Evolutionary conservation across 495 filamentous ascomycete genomes (phyloP), one percentile per base, ranked within the genome.

Genomic region (Penicillium paradoxum): DNA sequence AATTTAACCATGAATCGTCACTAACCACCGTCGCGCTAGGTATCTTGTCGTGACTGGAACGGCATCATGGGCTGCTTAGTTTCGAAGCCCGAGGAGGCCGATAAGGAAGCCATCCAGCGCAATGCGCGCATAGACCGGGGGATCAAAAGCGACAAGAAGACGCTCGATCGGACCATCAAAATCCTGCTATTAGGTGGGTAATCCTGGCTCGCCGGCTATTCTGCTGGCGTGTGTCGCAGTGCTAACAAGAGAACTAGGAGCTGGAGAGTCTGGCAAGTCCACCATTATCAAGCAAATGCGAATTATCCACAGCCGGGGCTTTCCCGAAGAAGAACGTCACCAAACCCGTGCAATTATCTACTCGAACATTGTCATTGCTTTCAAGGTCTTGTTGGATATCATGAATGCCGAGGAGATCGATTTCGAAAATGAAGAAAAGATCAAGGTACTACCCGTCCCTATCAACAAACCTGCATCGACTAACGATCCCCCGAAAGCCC

Each of bases 281-380:
- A 98, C 93, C 6, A 91, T 98, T 53, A 81, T 98, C 46, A 98
- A 98, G 76, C 93, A 98, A 78, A 98, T 98, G 93, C 91, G 92
- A 64, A 85, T 98, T 70, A 97, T 98, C 60, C 91, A 98, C 65
- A 86, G 90, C 36, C 82, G 89, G 66, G 93, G 95, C 18, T 97
- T 97, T 69, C 89, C 87, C 38, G 84, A 91, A 58, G 86, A 83
- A 57, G 93, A 98, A 69, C 87, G 92, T 58, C 83, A 91, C 57
- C 90, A 96, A 73, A 95, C 89, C 71, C 88, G 92, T 56, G 87
- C 88, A 36, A 90, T 97, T 63, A 93, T 98, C 54, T 97, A 96
- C 71, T 86, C 84, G 50, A 97, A 97, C 70, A 80, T 96, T 50
- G 79, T 95, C 49, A 85, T 89, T 62, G 90, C 91, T 1, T 89